These are phyloP conservation scores for Linum trigynum DNA, from an alignment of 345 rosid genomes.

Conservation along the genomic window DNA sequence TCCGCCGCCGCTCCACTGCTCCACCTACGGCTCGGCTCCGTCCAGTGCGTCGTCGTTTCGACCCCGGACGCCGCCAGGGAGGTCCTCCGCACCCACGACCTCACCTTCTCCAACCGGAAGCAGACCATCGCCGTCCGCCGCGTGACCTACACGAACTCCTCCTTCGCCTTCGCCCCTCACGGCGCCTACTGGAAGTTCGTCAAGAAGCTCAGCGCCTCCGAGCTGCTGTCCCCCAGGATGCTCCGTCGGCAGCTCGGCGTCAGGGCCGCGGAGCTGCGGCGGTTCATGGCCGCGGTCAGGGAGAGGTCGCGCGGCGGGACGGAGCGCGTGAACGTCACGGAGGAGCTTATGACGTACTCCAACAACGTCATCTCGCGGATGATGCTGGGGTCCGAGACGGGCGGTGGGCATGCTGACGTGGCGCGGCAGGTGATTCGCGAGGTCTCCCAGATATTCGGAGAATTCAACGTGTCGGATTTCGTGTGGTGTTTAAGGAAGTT, in stretches of 20 bases:
- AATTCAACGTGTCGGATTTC: conserved; percentile 35
- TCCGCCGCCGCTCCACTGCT: conserved; percentile 18
- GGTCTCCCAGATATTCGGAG: conserved; percentile 36
- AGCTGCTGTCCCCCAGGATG: conserved; percentile 31
- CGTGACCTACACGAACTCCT: conserved; percentile 29
- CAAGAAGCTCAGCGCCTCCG: conserved; percentile 29
- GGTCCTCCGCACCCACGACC: conserved; percentile 29
- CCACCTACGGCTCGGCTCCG: conserved; percentile 27
- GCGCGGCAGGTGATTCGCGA: conserved; percentile 22
- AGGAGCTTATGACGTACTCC: conserved; percentile 30
- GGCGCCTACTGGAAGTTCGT: conserved; percentile 43
- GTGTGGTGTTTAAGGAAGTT: conserved; percentile 32
- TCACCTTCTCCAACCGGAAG: conserved; percentile 25
- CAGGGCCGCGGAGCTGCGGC: conserved; percentile 17
- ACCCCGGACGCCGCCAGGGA: conserved; percentile 28
- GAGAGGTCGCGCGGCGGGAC: conserved; percentile 12
- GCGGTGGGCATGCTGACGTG: conserved; percentile 24
- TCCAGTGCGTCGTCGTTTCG: conserved; percentile 29
- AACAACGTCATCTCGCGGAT: conserved; percentile 35
- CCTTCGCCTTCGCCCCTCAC: conserved; percentile 35
- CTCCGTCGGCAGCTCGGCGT: conserved; percentile 27
- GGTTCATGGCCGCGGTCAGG: conserved; percentile 6
- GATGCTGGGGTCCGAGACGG: conserved; percentile 34
- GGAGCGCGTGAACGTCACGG: conserved; percentile 22
- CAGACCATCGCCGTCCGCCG: conserved; percentile 26